These are phyloP conservation scores for Tricholoma saponaceum DNA, from an alignment of 768 basidiomycete species.

Conservation along the genomic window DNA sequence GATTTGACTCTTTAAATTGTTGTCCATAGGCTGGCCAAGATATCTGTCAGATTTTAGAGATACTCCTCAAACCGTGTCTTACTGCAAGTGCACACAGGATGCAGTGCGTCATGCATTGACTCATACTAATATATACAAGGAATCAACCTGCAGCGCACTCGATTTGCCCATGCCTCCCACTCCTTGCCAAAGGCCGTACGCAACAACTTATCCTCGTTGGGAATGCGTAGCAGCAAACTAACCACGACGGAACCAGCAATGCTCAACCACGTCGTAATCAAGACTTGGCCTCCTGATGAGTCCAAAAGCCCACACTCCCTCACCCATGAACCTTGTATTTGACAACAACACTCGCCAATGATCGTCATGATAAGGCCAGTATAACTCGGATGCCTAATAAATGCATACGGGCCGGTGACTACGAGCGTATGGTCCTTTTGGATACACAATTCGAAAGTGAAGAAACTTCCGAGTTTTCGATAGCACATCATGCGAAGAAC, in stretches of 20 bases:
- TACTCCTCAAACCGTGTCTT: no score
- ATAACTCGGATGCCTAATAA: slow-evolving; percentile 38
- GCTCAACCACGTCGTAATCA: slow-evolving; percentile 21
- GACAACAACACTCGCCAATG: slow-evolving; percentile 20
- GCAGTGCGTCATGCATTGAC: no score
- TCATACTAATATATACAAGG: slow-evolving; percentile 32
- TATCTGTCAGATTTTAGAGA: no score
- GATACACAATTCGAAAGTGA: slow-evolving; percentile 36
- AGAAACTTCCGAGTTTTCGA: slow-evolving; percentile 29
- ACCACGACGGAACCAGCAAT: slow-evolving; percentile 21
- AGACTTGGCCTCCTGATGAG: slow-evolving; percentile 6
- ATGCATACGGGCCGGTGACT: slow-evolving; percentile 30
- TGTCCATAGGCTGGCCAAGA: no score
- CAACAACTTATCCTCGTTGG: slow-evolving; percentile 32
- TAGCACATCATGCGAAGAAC: slow-evolving; percentile 30
- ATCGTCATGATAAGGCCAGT: slow-evolving; percentile 28
- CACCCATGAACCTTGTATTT: slow-evolving; percentile 29
- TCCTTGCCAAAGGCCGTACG: slow-evolving; percentile 22
- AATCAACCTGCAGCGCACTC: slow-evolving; percentile 28
- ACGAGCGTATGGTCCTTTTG: slow-evolving; percentile 30
- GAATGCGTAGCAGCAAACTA: slow-evolving; percentile 25
- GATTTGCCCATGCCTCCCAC: slow-evolving; percentile 22
- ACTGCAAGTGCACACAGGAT: no score
- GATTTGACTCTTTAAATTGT: no score
- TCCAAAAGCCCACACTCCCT: slow-evolving; percentile 27